These are phyloP conservation scores for Phytophthora tentaculata DNA, from an alignment of 352 stramenopile genomes.

Conservation along the genomic window DNA sequence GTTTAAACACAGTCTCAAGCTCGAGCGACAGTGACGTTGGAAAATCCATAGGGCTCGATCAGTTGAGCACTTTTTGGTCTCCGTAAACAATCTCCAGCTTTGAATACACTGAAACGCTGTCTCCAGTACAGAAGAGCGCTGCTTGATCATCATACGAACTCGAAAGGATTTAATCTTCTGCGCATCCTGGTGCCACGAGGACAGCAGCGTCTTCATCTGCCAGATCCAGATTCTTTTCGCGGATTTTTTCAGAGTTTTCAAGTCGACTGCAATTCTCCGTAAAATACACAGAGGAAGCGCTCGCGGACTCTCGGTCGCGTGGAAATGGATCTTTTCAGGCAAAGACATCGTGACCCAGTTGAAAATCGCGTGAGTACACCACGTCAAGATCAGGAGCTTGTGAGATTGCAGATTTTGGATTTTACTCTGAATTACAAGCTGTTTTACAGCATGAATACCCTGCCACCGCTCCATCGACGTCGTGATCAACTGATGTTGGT, in stretches of 20 bases:
- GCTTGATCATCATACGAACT: slow-evolving; percentile 28
- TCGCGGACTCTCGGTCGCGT: slow-evolving; percentile 19
- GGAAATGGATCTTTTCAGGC: slow-evolving; percentile 33
- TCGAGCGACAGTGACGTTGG: slow-evolving; percentile 31
- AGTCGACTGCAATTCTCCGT: slow-evolving; percentile 33
- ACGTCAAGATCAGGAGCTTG: slow-evolving; percentile 30
- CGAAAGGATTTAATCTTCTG: slow-evolving; percentile 11
- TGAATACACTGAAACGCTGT: slow-evolving; percentile 51
- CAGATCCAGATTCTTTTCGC: slow-evolving; percentile 20
- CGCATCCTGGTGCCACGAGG: slow-evolving; percentile 16
- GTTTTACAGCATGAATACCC: slow-evolving; percentile 40
- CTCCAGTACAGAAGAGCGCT: slow-evolving; percentile 38
- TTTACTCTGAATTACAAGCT: slow-evolving; percentile 36
- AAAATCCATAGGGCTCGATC: slow-evolving; percentile 50
- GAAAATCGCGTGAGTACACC: slow-evolving; percentile 52
- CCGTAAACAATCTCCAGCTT: slow-evolving; percentile 44
- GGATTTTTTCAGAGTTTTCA: slow-evolving; percentile 34
- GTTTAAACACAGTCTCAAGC: slow-evolving; percentile 22
- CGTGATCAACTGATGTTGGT: slow-evolving; percentile 41
- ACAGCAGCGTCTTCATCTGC: slow-evolving; percentile 22
- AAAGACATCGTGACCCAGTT: slow-evolving; percentile 52
- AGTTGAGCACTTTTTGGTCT: slow-evolving; percentile 26
- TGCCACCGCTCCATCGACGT: slow-evolving; percentile 57
- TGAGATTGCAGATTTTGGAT: slow-evolving; percentile 27
- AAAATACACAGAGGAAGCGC: slow-evolving; percentile 43